Percentiles rank a stretch among this genome's conserved stretches.
These are phyloP conservation scores for Hypoxylon sp. DNA, from an alignment of 2,329 filamentous ascomycete species.

Conservation along the genomic window DNA sequence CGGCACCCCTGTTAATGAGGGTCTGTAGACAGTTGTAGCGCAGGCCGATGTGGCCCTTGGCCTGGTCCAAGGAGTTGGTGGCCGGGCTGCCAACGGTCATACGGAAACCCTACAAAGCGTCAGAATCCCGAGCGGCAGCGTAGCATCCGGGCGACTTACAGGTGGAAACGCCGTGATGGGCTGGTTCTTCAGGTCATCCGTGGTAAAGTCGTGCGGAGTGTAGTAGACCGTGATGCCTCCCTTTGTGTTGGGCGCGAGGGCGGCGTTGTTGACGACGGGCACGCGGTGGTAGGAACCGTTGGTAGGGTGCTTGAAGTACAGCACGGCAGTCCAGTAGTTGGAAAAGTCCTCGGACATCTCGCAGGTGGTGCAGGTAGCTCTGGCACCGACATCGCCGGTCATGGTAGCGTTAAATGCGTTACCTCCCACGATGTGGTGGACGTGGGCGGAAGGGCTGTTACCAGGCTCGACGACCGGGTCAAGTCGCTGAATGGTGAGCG, in stretches of 20 bases:
- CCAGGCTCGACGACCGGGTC: constrained; percentile 38
- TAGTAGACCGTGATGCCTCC: constrained; percentile 49
- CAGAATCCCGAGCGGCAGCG: neutral
- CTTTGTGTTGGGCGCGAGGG: constrained; percentile 10
- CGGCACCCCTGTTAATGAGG: constrained; percentile 51
- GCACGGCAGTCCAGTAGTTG: constrained; percentile 45
- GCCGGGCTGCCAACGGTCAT: constrained; percentile 56
- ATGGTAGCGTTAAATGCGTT: constrained; percentile 38
- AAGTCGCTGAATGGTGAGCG: constrained; percentile 37
- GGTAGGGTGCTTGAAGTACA: constrained; percentile 45
- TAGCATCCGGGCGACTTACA: constrained; percentile 36
- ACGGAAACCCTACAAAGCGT: constrained; percentile 53
- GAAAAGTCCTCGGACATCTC: constrained; percentile 44
- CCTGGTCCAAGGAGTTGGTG: constrained; percentile 11
- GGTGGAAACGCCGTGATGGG: constrained; percentile 58
- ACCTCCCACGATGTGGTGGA: constrained; percentile 42
- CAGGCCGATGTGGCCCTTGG: constrained; percentile 50
- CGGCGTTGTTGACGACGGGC: constrained; percentile 40
- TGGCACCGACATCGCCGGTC: constrained; percentile 28
- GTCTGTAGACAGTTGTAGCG: constrained; percentile 55
- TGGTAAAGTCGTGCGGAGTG: constrained; percentile 43
- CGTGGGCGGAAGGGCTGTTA: constrained; percentile 30
- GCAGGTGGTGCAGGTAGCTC: constrained; percentile 45
- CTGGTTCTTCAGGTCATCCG: constrained; percentile 42
- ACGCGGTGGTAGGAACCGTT: constrained; percentile 48